Conservation (phyloP, 1,284 basidiomycete genomes). For the Ceratobasidium sp. region DNA sequence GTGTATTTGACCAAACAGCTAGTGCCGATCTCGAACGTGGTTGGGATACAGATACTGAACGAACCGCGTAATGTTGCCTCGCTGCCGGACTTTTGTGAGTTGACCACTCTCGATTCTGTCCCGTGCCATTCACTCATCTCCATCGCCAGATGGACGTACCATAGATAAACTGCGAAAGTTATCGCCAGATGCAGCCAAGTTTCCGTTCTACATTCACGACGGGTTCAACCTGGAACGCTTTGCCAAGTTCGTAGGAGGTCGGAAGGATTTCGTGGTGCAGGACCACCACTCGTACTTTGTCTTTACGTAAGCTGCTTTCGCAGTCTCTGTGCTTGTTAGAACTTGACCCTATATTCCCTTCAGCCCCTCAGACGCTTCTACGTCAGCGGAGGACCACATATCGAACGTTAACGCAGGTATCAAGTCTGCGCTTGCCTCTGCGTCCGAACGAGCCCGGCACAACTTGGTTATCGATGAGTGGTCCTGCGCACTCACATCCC, state of each 20-base stretch:
- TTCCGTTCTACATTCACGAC: slow-evolving; percentile 83
- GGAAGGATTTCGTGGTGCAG: slow-evolving; percentile 78
- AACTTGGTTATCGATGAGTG: slow-evolving; percentile 81
- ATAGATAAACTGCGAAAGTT: slow-evolving; percentile 68
- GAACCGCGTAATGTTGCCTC: slow-evolving; percentile 70
- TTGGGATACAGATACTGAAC: slow-evolving; percentile 83
- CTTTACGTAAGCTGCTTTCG: slow-evolving; percentile 15
- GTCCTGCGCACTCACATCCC: slow-evolving; percentile 75
- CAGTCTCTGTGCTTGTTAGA: not conserved
- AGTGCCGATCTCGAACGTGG: slow-evolving; percentile 75
- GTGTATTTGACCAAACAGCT: slow-evolving; percentile 70
- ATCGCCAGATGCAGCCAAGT: slow-evolving; percentile 61
- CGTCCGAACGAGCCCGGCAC: slow-evolving; percentile 61
- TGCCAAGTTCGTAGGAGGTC: slow-evolving; percentile 66
- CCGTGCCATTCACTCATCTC: not conserved
- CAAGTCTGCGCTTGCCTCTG: slow-evolving; percentile 59
- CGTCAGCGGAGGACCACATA: slow-evolving; percentile 66
- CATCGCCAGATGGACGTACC: slow-evolving; percentile 63
- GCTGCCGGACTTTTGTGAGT: slow-evolving; percentile 69
- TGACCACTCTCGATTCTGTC: not conserved
- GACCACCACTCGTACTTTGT: slow-evolving; percentile 73
- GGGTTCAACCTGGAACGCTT: slow-evolving; percentile 75
- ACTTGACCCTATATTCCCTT: not conserved
- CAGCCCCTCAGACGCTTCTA: slow-evolving; percentile 59
- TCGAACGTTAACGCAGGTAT: slow-evolving; percentile 63